These are phyloP conservation scores for Curvularia hawaiiensis DNA, from an alignment of 2,329 filamentous ascomycete genomes.

Conservation along the genomic window DNA sequence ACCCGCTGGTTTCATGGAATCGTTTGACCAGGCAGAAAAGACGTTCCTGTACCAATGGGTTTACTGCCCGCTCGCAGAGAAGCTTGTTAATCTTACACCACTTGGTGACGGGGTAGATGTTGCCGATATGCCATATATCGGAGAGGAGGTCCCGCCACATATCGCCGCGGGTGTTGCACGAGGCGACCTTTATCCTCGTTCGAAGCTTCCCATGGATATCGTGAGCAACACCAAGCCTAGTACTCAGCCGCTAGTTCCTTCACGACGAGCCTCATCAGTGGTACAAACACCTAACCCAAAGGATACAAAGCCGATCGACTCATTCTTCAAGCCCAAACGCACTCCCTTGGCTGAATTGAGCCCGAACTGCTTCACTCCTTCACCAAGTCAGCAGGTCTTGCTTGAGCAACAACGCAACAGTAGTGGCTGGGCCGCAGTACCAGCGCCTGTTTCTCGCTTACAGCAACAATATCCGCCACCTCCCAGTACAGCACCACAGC, in stretches of 20 bases:
- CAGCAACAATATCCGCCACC: constrained; percentile 25
- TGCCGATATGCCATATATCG: constrained; percentile 81
- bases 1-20: constrained; percentile 78
- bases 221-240: constrained; percentile 41
- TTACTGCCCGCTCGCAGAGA: constrained; percentile 75
- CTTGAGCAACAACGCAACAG: constrained; percentile 58
- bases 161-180: constrained; percentile 75
- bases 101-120: constrained; percentile 67
- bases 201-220: constrained; percentile 68
- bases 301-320: constrained; percentile 64
- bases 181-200: constrained; percentile 88
- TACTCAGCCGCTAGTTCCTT: constrained; percentile 46
- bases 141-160: constrained; percentile 69
- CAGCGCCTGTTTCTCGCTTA: constrained; percentile 51
- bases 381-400: constrained; percentile 66
- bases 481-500: constrained; percentile 50
- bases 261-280: constrained; percentile 28
- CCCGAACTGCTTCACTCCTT: constrained; percentile 69
- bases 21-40: constrained; percentile 84
- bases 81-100: constrained; percentile 76
- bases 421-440: constrained; percentile 60
- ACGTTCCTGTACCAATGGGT: constrained; percentile 96
- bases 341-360: constrained; percentile 70
- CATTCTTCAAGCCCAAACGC: constrained; percentile 69
- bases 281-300: constrained; percentile 59